A percentile compares a stretch with the other conserved stretches of the same genome.
Evolutionary conservation across 2,329 filamentous ascomycete genomes (phyloP).

Genomic region (Ophiostoma quercus): DNA sequence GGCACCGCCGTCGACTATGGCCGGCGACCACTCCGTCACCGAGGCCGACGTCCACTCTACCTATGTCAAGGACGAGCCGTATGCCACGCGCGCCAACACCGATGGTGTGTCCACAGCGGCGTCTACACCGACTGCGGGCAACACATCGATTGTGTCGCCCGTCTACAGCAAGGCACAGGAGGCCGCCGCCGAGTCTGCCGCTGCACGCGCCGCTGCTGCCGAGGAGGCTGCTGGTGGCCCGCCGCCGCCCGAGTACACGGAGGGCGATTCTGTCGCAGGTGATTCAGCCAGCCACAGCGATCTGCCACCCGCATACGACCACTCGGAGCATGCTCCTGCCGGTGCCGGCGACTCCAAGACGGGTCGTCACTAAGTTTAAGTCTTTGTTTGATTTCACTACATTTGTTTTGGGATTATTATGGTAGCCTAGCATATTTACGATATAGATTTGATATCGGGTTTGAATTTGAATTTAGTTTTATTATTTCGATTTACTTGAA

Average conservation of each 20-base stretch:
- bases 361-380: background rate
- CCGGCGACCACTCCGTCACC: background rate
- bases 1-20: background rate
- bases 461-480: background rate
- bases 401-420: background rate
- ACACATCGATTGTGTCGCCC: background rate
- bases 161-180: constrained; percentile 25
- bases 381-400: background rate
- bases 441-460: background rate
- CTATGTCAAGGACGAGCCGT: constrained; percentile 18
- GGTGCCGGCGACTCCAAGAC: constrained; percentile 27
- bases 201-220: constrained; percentile 28
- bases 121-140: background rate
- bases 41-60: constrained; percentile 24
- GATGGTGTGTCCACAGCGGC: background rate
- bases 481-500: background rate
- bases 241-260: constrained; percentile 31
- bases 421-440: background rate
- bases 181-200: constrained; percentile 28
- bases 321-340: constrained; percentile 26
- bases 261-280: constrained; percentile 14
- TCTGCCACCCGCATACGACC: constrained; percentile 33
- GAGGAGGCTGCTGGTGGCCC: constrained; percentile 14
- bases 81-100: background rate
- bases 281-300: constrained; percentile 23